A percentile compares a stretch with the other conserved stretches of the same genome.
phyloP scores from a whole-genome alignment of 2,329 filamentous ascomycete genomes.

The Metarhizium brunneum region DNA sequence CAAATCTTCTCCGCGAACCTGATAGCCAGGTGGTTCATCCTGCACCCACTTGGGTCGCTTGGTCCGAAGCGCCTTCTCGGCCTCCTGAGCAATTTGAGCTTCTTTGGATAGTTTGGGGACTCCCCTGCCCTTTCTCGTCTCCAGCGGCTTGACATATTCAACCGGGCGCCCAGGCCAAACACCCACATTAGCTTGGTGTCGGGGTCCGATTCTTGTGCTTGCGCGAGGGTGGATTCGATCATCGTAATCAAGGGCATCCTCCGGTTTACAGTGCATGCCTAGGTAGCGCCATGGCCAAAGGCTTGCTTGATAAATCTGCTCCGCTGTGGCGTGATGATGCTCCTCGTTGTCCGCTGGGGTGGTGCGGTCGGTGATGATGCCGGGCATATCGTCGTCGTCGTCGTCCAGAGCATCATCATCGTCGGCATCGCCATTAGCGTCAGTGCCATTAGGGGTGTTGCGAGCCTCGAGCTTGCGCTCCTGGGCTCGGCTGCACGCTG shows the following conservation, averaged over 20 bases:
- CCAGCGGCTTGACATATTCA: conserved; percentile 80
- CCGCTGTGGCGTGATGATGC: conserved; percentile 58
- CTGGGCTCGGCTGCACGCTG: conserved; percentile 89
- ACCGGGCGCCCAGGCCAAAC: conserved; percentile 82
- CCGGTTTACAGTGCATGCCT: conserved; percentile 88
- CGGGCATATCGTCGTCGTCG: conserved; percentile 59
- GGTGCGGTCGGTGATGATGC: conserved; percentile 47
- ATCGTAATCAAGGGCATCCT: conserved; percentile 93
- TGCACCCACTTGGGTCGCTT: conserved; percentile 88
- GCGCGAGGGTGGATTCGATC: conserved; percentile 95
- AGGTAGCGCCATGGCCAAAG: conserved; percentile 96
- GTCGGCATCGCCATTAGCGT: conserved; percentile 56
- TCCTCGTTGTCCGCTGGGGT: conserved; percentile 54
- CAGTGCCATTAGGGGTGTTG: conserved; percentile 68
- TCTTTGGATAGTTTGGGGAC: conserved; percentile 74
- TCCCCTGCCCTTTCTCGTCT: conserved; percentile 79
- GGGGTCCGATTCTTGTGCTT: conserved; percentile 81
- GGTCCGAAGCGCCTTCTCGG: conserved; percentile 68
- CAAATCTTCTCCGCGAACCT: conserved; percentile 72
- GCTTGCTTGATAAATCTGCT: conserved; percentile 86
- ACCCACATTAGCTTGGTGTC: conserved; percentile 79
- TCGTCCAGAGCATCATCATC: conserved; percentile 57
- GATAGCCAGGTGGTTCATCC: conserved; percentile 81
- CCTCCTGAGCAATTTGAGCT: conserved; percentile 69
- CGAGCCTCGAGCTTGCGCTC: conserved; percentile 86